phyloP scores from a whole-genome alignment of 306 rosid genomes.

The Acmispon strigosus region DNA sequence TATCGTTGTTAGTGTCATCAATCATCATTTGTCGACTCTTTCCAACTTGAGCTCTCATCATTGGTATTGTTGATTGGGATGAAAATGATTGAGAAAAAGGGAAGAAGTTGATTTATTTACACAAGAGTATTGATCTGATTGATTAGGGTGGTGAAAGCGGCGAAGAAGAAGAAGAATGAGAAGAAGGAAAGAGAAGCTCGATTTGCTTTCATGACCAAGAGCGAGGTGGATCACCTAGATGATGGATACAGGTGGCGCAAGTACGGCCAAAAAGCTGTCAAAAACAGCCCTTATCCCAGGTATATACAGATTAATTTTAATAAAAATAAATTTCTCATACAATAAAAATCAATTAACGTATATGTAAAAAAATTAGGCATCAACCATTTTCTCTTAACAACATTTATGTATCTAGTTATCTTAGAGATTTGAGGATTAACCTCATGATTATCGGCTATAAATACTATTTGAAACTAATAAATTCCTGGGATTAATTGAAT shows the following conservation, averaged over 20 bases:
- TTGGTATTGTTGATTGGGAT: not conserved
- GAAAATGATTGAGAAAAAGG: not conserved
- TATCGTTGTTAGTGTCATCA: not conserved
- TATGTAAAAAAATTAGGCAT: no score
- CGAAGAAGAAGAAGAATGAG: constrained; percentile 54
- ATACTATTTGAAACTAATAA: no score
- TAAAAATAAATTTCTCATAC: no score
- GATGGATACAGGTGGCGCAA: constrained; percentile 83
- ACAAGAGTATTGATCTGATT: not conserved
- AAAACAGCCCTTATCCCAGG: constrained; percentile 78
- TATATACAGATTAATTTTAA: no score
- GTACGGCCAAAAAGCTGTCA: constrained; percentile 74
- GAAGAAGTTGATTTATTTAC: not conserved
- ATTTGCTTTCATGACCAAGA: constrained; percentile 66
- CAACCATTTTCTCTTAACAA: no score
- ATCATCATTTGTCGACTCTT: not conserved
- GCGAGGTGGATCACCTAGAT: constrained; percentile 66
- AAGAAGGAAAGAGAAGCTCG: constrained; percentile 50
- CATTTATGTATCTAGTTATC: no score
- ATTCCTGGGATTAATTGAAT: no score
- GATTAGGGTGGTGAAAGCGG: no score
- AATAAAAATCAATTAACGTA: no score
- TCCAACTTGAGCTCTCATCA: not conserved
- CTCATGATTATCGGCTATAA: no score
- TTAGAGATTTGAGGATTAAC: no score